A percentile compares a stretch with the other conserved stretches of the same genome.
Evolutionary conservation across 768 basidiomycete species (phyloP).

Genomic region (Lactifluus piperatus): DNA sequence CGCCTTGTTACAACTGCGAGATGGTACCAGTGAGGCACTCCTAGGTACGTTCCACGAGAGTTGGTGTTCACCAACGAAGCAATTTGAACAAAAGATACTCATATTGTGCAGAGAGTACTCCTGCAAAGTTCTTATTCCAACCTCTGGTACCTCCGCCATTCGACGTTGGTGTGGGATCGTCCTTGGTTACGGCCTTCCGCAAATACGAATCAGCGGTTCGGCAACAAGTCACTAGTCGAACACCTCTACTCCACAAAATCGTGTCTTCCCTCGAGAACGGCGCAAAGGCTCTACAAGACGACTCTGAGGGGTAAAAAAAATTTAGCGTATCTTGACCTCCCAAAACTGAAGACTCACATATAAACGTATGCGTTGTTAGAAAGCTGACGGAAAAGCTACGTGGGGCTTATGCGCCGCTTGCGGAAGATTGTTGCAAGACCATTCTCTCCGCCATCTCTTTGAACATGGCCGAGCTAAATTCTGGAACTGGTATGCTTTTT

Average conservation of each 20-base stretch:
- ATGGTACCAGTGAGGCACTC: constrained; percentile 22
- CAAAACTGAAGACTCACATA: too few relatives aligned
- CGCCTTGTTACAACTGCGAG: constrained; percentile 30
- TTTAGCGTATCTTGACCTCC: not conserved
- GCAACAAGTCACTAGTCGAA: constrained; percentile 57
- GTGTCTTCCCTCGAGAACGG: constrained; percentile 51
- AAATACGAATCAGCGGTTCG: constrained; percentile 54
- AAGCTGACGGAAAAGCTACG: constrained; percentile 41
- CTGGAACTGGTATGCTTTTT: constrained; percentile 3
- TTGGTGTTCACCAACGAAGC: not conserved
- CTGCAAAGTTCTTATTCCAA: constrained; percentile 48
- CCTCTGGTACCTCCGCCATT: constrained; percentile 40
- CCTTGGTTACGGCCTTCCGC: constrained; percentile 41
- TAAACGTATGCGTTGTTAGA: constrained; percentile 46
- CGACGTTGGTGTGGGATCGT: constrained; percentile 30
- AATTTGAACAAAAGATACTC: constrained; percentile 9
- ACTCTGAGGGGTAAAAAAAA: constrained; percentile 34
- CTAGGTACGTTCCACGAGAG: constrained; percentile 25
- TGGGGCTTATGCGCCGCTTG: constrained; percentile 16
- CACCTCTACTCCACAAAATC: constrained; percentile 49
- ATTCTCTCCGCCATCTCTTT: constrained; percentile 8
- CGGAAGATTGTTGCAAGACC: constrained; percentile 6
- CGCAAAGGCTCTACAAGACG: constrained; percentile 48
- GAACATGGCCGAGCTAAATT: not conserved
- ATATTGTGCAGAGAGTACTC: constrained; percentile 37